Percentiles rank a stretch among this genome's conserved stretches.
Evolutionary conservation across 768 basidiomycete genomes (phyloP).

Genomic region (Phylloporus sp.): DNA sequence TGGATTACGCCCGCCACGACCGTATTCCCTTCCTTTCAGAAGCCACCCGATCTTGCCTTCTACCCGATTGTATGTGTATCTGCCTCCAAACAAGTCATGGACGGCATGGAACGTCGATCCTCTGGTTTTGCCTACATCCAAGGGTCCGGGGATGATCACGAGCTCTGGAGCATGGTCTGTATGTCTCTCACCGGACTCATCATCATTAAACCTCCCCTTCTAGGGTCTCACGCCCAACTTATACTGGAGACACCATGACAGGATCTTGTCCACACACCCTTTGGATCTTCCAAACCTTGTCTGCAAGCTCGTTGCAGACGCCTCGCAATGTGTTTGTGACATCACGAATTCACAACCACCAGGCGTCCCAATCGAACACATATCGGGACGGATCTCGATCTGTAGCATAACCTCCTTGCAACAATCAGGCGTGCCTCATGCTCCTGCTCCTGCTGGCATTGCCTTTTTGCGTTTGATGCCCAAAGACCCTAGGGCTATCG

Average conservation of each 20-base stretch:
- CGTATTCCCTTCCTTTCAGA: slow-evolving; percentile 40
- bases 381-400: slow-evolving; percentile 42
- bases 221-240: slow-evolving; percentile 72
- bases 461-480: slow-evolving; percentile 19
- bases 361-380: slow-evolving; percentile 17
- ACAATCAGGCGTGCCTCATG: slow-evolving; percentile 1
- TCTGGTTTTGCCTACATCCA: slow-evolving; percentile 86
- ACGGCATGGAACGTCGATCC: slow-evolving; percentile 56
- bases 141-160: slow-evolving; percentile 94
- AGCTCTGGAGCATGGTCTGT: slow-evolving; percentile 77
- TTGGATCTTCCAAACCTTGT: slow-evolving; percentile 43
- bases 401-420: slow-evolving; percentile 31
- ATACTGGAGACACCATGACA: slow-evolving; percentile 61
- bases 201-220: not conserved
- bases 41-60: slow-evolving; percentile 32
- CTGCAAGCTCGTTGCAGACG: slow-evolving; percentile 9
- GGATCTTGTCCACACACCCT: slow-evolving; percentile 46
- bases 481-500: not conserved
- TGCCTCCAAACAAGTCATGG: slow-evolving; percentile 68
- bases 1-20: slow-evolving; percentile 81
- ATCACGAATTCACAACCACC: not conserved
- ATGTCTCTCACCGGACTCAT: not conserved
- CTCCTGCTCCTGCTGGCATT: not conserved
- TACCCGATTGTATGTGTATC: slow-evolving; percentile 81
- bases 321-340: not conserved